Base-by-base conservation (phyloP, 2,329 filamentous ascomycete genomes). In the Bipolaris victoriae region DNA sequence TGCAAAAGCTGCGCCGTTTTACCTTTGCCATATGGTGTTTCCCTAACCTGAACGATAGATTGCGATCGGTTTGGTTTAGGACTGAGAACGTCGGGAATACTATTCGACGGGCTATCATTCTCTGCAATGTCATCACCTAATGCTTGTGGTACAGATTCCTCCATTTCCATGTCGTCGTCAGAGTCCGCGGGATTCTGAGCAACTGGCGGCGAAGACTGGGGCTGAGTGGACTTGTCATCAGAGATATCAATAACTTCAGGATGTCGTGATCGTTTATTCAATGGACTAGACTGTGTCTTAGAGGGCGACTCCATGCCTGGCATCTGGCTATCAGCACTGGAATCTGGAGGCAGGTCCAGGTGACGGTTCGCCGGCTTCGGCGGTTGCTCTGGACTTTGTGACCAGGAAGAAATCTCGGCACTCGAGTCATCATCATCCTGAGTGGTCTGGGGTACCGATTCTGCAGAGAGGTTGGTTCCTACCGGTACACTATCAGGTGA, bases 101-200 rank as follows among this genome's bases (percentile, higher is more conserved):
- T 11, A 2, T 37, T 24, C 20, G 9, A 22, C 31, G 39, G 31
- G n/a, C 31, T 7, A 7, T 15, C 5, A 7, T 36, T 33, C 15
- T 54, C 41, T n/a, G 48, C 33, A 31, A 53, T 24, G 22, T 69
- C 67, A 22, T 72, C 67, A 1, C 67, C 71, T n/a, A 75, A 57
- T 0, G 63, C 72, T 18, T 65, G 70, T 35, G 73, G 73, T 13
- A 75, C 53, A 5, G 47, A 61, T 3, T 55, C 58, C 43, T 73
- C 67, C 63, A 74, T 60, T 11, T 74, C 71, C 64, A 71, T 71
- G 1, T 74, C 71, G 3, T 67, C 63, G 15, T 72, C 70, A n/a
- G 56, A 62, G 47, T 64, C 62, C 3, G 45, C 9, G 22, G 51
- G 40, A 7, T 24, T 39, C 13, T 50, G 49, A 13, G 20, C 39